These are phyloP conservation scores for Yamagishiella unicocca DNA, from an alignment of 139 green algal genomes.

Conservation along the genomic window DNA sequence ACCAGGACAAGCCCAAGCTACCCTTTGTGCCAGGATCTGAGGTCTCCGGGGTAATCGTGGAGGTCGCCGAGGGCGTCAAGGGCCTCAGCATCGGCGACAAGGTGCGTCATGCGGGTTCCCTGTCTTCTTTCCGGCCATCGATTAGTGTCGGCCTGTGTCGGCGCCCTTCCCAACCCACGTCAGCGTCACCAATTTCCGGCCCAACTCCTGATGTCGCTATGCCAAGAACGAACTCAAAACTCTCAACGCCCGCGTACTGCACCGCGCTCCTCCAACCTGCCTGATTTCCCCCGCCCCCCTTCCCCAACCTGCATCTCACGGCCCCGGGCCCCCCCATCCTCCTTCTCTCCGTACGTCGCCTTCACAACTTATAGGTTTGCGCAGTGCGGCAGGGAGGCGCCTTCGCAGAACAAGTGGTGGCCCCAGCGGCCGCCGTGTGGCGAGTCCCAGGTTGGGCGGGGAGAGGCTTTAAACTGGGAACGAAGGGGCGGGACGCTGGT, in stretches of 20 bases:
- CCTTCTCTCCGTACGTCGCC: background rate
- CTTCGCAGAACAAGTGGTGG: slow-evolving; percentile 83
- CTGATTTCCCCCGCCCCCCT: too few species aligned
- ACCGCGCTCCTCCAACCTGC: too few species aligned
- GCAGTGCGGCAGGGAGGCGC: slow-evolving; percentile 69
- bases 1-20: slow-evolving; percentile 84
- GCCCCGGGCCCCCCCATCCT: background rate
- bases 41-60: slow-evolving; percentile 77
- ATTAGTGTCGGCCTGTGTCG: too few species aligned
- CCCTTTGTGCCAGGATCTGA: slow-evolving; percentile 91
- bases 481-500: too few species aligned
- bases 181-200: too few species aligned
- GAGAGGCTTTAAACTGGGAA: background rate
- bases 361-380: slow-evolving; percentile 12
- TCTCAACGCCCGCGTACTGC: too few species aligned
- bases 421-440: slow-evolving; percentile 54
- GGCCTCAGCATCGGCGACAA: slow-evolving; percentile 78
- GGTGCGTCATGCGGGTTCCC: slow-evolving; percentile 48
- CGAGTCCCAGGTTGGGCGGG: slow-evolving; percentile 54
- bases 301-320: too few species aligned
- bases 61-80: slow-evolving; percentile 76
- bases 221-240: too few species aligned
- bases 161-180: too few species aligned
- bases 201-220: too few species aligned
- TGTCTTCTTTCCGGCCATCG: background rate